These are phyloP conservation scores for Malus hybrid DNA, from an alignment of 331 rosid genomes.

Conservation along the genomic window DNA sequence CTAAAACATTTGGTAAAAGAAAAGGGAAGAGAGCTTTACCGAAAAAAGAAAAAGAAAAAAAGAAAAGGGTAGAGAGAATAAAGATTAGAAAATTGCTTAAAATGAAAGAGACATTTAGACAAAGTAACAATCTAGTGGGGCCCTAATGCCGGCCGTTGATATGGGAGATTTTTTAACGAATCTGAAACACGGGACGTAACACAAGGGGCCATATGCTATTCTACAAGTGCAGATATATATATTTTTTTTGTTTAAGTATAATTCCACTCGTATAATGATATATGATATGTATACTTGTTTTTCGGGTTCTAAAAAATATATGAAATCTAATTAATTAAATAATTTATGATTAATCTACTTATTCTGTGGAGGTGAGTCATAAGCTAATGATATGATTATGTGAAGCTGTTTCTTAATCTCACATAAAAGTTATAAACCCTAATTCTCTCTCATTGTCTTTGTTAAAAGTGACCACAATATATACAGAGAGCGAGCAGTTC, in stretches of 20 bases:
- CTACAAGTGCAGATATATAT: too few relatives aligned
- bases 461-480: too few relatives aligned
- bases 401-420: neutral
- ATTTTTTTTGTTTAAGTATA: too few relatives aligned
- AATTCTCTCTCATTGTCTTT: too few relatives aligned
- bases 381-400: neutral
- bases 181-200: too few relatives aligned
- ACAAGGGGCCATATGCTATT: too few relatives aligned
- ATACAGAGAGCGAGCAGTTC: neutral
- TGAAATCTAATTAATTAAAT: neutral
- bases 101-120: neutral
- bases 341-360: neutral
- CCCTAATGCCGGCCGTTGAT: neutral
- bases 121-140: neutral
- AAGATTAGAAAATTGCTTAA: neutral
- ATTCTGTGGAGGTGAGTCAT: neutral
- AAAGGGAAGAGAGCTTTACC: too few relatives aligned
- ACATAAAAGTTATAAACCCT: too few relatives aligned
- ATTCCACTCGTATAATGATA: too few relatives aligned
- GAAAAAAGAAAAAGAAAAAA: neutral
- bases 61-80: neutral
- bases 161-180: too few relatives aligned
- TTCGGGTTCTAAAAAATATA: neutral
- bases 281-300: too few relatives aligned
- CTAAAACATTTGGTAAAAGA: too few relatives aligned